Percentiles rank a stretch among this genome's conserved stretches.
Evolutionary conservation across 2,329 filamentous ascomycete genomes (phyloP).

Genomic region (Dactylonectria macrodidyma): DNA sequence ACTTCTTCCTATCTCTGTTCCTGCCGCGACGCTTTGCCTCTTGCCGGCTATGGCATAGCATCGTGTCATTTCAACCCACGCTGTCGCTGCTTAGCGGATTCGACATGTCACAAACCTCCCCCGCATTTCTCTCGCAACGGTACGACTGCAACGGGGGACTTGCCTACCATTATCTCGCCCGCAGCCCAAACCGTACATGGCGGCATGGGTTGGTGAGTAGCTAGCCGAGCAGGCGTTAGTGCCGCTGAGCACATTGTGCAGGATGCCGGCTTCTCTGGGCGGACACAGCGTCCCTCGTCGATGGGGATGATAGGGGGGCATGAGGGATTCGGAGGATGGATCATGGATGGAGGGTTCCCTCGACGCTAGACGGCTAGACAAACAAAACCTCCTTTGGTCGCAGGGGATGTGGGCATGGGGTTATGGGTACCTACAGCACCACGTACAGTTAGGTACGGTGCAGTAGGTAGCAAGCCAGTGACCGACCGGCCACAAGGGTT

Average conservation of each 20-base stretch:
- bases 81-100: constrained; percentile 40
- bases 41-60: constrained; percentile 33
- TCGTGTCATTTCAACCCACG: constrained; percentile 40
- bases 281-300: neutral
- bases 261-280: constrained; percentile 7
- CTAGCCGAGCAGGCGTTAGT: constrained; percentile 26
- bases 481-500: no score
- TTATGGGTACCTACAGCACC: neutral
- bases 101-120: constrained; percentile 45
- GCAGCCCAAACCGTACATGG: constrained; percentile 11
- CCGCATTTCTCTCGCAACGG: constrained; percentile 43
- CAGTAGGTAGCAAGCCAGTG: no score
- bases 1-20: constrained; percentile 19
- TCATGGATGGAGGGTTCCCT: constrained; percentile 29
- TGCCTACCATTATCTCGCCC: constrained; percentile 20
- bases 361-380: constrained; percentile 35
- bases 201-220: no score
- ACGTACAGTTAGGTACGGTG: no score
- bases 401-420: constrained; percentile 21
- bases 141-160: constrained; percentile 10
- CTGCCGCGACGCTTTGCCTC: constrained; percentile 9
- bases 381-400: constrained; percentile 31
- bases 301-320: neutral
- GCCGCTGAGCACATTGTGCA: constrained; percentile 36
- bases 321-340: constrained; percentile 21